A percentile compares a stretch with the other conserved stretches of the same genome.
phyloP scores from a whole-genome alignment of 2,329 filamentous ascomycete genomes.

The Botrytis byssoidea region DNA sequence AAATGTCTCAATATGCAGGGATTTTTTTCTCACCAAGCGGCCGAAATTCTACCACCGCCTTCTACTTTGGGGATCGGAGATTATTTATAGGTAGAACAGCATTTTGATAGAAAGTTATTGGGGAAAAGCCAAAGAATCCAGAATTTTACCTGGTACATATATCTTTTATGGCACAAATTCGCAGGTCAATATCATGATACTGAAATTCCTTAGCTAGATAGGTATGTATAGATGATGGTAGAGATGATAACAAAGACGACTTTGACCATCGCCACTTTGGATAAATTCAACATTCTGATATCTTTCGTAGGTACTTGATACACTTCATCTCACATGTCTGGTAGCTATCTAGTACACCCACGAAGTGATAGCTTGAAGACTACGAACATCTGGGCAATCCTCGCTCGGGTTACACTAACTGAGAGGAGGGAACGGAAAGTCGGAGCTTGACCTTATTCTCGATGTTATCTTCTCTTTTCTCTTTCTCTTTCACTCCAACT shows the following conservation, averaged over 20 bases:
- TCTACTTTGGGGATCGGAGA: background rate
- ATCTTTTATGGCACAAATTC: background rate
- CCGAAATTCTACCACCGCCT: constrained; percentile 13
- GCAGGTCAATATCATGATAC: background rate
- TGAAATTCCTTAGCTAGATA: background rate
- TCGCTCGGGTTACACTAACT: background rate
- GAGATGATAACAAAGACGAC: background rate
- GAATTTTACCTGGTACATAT: background rate
- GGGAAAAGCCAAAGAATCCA: background rate
- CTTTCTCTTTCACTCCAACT: background rate
- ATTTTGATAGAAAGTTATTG: background rate
- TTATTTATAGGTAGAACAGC: background rate
- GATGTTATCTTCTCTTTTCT: background rate
- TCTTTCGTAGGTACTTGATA: background rate
- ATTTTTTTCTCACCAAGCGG: constrained; percentile 15
- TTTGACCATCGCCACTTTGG: background rate
- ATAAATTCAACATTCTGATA: background rate
- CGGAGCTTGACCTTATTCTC: background rate
- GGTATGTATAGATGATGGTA: background rate
- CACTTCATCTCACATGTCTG: background rate
- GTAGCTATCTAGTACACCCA: background rate
- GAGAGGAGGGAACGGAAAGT: background rate
- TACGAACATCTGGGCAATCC: too few species aligned
- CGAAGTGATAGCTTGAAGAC: background rate
- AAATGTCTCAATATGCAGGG: background rate